Conservation (phyloP, 1,284 basidiomycete genomes). For the Porogramme epimiltina region DNA sequence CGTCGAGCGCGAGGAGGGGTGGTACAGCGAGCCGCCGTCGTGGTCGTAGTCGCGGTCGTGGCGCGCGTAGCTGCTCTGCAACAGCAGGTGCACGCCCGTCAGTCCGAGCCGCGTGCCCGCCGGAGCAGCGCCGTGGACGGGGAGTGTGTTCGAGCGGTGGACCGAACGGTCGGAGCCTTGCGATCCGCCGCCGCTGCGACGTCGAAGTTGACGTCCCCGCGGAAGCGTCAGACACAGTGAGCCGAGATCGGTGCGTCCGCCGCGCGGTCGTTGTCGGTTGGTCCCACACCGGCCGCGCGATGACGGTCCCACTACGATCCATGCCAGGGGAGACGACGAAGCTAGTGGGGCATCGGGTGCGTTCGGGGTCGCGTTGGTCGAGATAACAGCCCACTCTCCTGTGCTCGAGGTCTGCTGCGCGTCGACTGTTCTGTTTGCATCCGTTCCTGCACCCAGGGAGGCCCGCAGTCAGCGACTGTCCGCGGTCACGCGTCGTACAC, state of each 20-base stretch:
- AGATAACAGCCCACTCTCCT: conserved; percentile 61
- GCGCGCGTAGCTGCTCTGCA: conserved; percentile 15
- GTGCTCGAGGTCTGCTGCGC: conserved; percentile 29
- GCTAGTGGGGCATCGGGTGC: conserved; percentile 62
- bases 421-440: conserved; percentile 30
- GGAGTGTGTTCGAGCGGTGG: conserved; percentile 34
- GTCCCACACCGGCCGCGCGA: conserved; percentile 68
- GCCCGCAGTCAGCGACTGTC: conserved; percentile 2
- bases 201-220: conserved; percentile 21
- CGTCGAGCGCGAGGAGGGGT: conserved; percentile 5
- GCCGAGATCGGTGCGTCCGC: conserved; percentile 34
- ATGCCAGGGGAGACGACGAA: conserved; percentile 54
- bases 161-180: conserved; percentile 26
- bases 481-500: no score
- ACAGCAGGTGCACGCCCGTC: conserved; percentile 23
- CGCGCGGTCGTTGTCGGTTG: conserved; percentile 31
- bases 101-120: conserved; percentile 15
- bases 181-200: conserved; percentile 15
- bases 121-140: conserved; percentile 23
- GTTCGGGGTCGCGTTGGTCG: conserved; percentile 57
- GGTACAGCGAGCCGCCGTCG: conserved; percentile 21
- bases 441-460: conserved; percentile 29
- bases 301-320: conserved; percentile 77
- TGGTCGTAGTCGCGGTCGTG: conserved; percentile 11
- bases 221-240: conserved; percentile 23